A percentile compares a stretch with the other conserved stretches of the same genome.
Conservation (phyloP, 2,329 filamentous ascomycete genomes). For the Plectosphaerella plurivora region DNA sequence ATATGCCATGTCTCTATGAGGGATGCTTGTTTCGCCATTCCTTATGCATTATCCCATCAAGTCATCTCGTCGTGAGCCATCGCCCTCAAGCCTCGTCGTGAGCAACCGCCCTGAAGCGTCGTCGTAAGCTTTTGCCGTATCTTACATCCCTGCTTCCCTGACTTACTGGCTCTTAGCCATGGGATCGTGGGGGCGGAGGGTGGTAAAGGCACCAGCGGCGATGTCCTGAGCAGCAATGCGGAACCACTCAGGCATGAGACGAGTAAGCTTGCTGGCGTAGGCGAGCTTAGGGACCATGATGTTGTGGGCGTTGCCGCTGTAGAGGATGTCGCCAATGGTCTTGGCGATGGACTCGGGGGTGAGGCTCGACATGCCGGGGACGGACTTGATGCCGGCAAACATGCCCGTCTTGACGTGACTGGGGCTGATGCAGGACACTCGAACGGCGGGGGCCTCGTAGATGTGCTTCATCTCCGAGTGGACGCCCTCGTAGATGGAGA, state of each 20-base stretch:
- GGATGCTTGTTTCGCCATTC: no score
- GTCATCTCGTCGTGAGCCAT: no score
- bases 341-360: not conserved
- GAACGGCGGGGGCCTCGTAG: slow-evolving; percentile 50
- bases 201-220: not conserved
- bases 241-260: not conserved
- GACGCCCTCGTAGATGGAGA: slow-evolving; percentile 56
- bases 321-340: not conserved
- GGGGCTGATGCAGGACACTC: slow-evolving; percentile 15
- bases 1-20: no score
- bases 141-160: no score
- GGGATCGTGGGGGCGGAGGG: not conserved
- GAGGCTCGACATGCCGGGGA: not conserved
- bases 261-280: not conserved
- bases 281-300: not conserved
- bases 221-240: not conserved
- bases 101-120: no score
- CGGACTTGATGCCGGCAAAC: not conserved
- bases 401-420: not conserved
- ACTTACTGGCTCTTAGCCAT: not conserved
- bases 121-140: no score
- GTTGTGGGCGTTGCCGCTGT: not conserved
- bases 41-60: no score
- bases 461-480: slow-evolving; percentile 42
- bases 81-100: no score